A percentile compares a stretch with the other conserved stretches of the same genome.
Conservation (phyloP, 2,329 filamentous ascomycete genomes). For the Parastagonospora nodorum region DNA sequence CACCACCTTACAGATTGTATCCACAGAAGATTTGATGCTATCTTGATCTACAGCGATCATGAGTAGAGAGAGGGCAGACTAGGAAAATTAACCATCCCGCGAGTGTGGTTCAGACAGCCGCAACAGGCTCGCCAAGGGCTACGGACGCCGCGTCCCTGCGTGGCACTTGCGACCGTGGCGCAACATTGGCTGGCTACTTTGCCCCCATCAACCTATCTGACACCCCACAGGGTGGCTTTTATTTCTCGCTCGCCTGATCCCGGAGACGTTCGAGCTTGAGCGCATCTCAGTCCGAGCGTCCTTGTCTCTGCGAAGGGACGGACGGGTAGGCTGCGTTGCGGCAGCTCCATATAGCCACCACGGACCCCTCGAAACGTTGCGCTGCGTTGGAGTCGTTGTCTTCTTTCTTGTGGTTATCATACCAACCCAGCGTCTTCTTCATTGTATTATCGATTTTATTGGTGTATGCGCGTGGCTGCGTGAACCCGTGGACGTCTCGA, state of each 20-base stretch:
- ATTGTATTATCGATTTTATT: background rate
- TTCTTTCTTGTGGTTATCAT: background rate
- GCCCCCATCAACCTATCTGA: constrained; percentile 26
- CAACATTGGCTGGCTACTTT: constrained; percentile 30
- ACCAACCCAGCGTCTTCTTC: background rate
- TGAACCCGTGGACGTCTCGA: background rate
- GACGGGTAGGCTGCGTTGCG: constrained; percentile 3
- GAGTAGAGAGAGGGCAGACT: no score
- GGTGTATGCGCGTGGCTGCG: background rate
- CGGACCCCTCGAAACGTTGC: constrained; percentile 16
- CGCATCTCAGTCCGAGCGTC: constrained; percentile 16
- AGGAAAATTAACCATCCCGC: constrained; percentile 26
- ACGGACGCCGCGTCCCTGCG: constrained; percentile 16
- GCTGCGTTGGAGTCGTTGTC: constrained; percentile 2
- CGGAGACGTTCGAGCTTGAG: constrained; percentile 18
- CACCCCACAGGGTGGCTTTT: constrained; percentile 35
- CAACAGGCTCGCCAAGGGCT: constrained; percentile 16
- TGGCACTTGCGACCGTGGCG: constrained; percentile 20
- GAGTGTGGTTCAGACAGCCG: constrained; percentile 30
- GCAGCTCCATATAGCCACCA: constrained; percentile 19
- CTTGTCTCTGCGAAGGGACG: background rate
- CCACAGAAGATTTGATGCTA: no score
- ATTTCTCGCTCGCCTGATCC: constrained; percentile 4
- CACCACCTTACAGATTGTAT: no score
- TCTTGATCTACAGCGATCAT: no score